Conservation (phyloP, 345 rosid species). For the Eucalyptus cladocalyx region DNA sequence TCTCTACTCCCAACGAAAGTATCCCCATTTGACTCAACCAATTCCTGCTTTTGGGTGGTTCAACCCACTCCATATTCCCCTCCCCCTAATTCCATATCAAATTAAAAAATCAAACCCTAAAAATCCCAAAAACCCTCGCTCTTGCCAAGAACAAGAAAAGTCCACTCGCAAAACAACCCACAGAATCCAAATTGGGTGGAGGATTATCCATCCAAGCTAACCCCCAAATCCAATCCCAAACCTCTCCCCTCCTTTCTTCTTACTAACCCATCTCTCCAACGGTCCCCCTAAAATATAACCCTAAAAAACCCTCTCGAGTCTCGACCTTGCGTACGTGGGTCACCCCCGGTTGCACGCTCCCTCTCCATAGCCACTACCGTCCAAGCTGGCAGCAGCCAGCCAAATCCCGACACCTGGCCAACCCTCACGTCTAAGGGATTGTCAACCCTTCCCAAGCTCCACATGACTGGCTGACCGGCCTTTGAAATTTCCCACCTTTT, state of each 20-base stretch:
- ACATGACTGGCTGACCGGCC: neutral
- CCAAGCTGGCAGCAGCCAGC: neutral
- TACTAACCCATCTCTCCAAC: neutral
- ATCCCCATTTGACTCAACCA: neutral
- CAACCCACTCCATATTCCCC: neutral
- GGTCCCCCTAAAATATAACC: neutral
- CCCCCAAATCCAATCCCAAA: neutral
- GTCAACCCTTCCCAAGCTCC: neutral
- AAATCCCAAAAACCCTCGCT: neutral
- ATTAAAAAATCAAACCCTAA: neutral
- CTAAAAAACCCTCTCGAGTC: neutral
- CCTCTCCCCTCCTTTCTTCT: neutral
- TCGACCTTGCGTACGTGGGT: neutral
- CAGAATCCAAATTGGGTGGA: neutral
- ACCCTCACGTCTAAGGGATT: neutral
- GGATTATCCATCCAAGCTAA: neutral
- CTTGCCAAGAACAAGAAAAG: neutral
- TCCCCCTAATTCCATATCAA: neutral
- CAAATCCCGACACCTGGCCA: neutral
- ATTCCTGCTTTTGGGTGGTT: neutral
- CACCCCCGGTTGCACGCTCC: neutral
- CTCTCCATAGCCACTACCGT: neutral
- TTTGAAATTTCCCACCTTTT: neutral
- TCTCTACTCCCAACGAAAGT: neutral
- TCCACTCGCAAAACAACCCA: neutral